Evolutionary conservation across 768 basidiomycete species (phyloP).

Genomic region (Rhodotorula paludigena): DNA sequence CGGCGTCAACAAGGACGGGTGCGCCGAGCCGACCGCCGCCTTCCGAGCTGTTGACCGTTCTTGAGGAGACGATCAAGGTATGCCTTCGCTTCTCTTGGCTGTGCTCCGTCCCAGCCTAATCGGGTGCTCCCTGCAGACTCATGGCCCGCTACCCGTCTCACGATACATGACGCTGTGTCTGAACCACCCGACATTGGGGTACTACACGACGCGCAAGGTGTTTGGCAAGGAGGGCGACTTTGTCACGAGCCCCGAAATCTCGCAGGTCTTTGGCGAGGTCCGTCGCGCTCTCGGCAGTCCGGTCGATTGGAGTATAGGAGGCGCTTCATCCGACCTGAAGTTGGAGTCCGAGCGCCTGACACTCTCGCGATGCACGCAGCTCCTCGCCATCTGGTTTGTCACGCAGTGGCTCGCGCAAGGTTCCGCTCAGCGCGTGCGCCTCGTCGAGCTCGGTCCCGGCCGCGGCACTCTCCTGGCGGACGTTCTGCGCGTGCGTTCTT

Average conservation of each 20-base stretch:
- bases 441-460: slow-evolving; percentile 92
- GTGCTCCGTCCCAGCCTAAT: background rate
- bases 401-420: slow-evolving; percentile 65
- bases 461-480: slow-evolving; percentile 87
- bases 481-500: slow-evolving; percentile 66
- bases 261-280: slow-evolving; percentile 94
- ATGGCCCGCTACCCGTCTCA: slow-evolving; percentile 81
- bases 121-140: slow-evolving; percentile 55
- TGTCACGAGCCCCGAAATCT: slow-evolving; percentile 93
- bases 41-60: slow-evolving; percentile 27
- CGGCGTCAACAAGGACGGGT: background rate
- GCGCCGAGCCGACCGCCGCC: background rate
- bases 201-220: slow-evolving; percentile 67
- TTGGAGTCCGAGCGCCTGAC: background rate
- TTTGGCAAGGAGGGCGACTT: slow-evolving; percentile 89
- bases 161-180: slow-evolving; percentile 90
- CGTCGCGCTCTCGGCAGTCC: slow-evolving; percentile 39
- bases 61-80: slow-evolving; percentile 72
- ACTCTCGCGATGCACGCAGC: slow-evolving; percentile 51
- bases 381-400: slow-evolving; percentile 79
- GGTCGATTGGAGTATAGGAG: no score
- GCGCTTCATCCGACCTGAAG: no score
- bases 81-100: slow-evolving; percentile 23
- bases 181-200: slow-evolving; percentile 81
- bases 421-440: slow-evolving; percentile 54